Conservation (phyloP, 306 rosid species). For the Bauhinia variegata region DNA sequence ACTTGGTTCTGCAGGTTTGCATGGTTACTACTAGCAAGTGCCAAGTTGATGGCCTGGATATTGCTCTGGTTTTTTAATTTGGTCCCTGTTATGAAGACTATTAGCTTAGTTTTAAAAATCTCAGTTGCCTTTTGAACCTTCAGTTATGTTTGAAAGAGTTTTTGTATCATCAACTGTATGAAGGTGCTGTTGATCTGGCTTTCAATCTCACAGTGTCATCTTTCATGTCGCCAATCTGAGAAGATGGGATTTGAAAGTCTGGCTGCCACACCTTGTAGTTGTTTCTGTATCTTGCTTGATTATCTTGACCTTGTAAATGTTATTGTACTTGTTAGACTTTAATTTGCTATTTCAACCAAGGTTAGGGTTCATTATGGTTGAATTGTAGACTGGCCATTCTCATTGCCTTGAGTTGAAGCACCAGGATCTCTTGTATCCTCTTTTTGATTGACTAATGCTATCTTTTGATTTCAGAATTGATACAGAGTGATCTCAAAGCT, state of each 20-base stretch:
- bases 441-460: too few relatives aligned
- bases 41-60: constrained; percentile 32
- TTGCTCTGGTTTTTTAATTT: constrained; percentile 30
- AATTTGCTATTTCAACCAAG: too few relatives aligned
- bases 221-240: not conserved
- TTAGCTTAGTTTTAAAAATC: not conserved
- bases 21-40: constrained; percentile 37
- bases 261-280: not conserved
- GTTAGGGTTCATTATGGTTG: too few relatives aligned
- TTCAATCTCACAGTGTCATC: not conserved
- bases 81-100: constrained; percentile 43
- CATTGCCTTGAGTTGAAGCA: not conserved
- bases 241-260: not conserved
- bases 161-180: not conserved
- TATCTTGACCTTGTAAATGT: not conserved
- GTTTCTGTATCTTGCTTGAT: not conserved
- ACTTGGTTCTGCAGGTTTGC: constrained; percentile 43
- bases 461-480: too few relatives aligned
- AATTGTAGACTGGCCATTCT: too few relatives aligned
- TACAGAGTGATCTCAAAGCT: too few relatives aligned
- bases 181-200: not conserved
- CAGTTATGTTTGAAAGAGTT: not conserved
- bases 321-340: not conserved
- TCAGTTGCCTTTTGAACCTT: not conserved
- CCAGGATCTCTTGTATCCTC: too few relatives aligned